These are phyloP conservation scores for Rhizopogon vinicolor DNA, from an alignment of 768 basidiomycete genomes.

Conservation along the genomic window DNA sequence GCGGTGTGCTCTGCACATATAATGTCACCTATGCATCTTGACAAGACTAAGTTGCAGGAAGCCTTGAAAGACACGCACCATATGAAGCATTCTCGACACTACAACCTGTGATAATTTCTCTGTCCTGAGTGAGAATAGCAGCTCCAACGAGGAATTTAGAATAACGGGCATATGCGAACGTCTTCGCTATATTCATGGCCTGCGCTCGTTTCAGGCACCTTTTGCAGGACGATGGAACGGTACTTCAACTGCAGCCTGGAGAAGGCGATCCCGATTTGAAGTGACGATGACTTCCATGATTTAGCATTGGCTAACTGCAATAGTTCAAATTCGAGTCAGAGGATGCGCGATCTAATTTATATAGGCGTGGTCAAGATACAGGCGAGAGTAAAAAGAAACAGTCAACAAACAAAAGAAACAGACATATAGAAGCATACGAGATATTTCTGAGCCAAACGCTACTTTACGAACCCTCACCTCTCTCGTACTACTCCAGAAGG, in stretches of 20 bases:
- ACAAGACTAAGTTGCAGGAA: neutral
- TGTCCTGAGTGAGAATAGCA: slow-evolving; percentile 67
- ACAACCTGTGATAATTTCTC: slow-evolving; percentile 74
- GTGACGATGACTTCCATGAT: slow-evolving; percentile 26
- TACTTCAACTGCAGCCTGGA: slow-evolving; percentile 57
- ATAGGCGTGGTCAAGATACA: no score
- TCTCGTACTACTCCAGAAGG: no score
- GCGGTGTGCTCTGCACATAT: slow-evolving; percentile 97
- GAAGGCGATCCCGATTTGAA: slow-evolving; percentile 44
- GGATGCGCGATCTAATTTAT: no score
- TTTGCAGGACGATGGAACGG: neutral
- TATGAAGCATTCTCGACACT: slow-evolving; percentile 95
- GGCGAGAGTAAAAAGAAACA: no score
- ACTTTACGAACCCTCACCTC: no score
- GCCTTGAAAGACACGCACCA: slow-evolving; percentile 42
- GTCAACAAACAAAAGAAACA: no score
- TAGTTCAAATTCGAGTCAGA: no score
- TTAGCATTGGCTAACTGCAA: no score
- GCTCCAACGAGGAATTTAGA: slow-evolving; percentile 94
- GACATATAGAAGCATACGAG: no score
- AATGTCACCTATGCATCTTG: slow-evolving; percentile 54
- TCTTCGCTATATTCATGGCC: slow-evolving; percentile 44
- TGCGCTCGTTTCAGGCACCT: slow-evolving; percentile 5
- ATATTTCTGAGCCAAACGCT: no score
- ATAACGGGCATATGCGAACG: slow-evolving; percentile 76